Conservation (phyloP, 2,329 filamentous ascomycete genomes). For the Cryphonectria naterciae region DNA sequence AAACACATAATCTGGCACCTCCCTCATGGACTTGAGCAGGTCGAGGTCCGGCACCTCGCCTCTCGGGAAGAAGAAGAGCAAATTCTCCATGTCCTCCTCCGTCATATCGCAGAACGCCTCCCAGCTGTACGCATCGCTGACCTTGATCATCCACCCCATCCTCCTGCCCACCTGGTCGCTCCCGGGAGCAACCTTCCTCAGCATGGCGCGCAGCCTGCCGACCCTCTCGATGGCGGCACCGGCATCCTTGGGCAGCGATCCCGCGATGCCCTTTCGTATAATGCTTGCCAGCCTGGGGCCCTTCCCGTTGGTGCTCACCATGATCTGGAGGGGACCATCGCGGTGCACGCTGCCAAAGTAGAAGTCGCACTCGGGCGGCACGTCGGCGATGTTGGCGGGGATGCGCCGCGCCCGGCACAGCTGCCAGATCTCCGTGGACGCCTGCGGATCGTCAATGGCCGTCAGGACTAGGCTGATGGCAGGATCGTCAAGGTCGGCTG, state of each 20-base stretch:
- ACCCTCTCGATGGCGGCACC: constrained; percentile 86
- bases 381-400: constrained; percentile 94
- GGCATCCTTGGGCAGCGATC: constrained; percentile 73
- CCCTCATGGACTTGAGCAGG: constrained; percentile 59
- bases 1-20: constrained; percentile 54
- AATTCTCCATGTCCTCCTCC: constrained; percentile 80
- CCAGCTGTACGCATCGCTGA: constrained; percentile 85
- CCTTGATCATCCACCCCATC: constrained; percentile 93
- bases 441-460: constrained; percentile 89
- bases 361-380: constrained; percentile 96
- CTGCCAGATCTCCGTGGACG: constrained; percentile 91
- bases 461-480: constrained; percentile 93
- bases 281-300: constrained; percentile 89
- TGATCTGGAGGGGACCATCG: constrained; percentile 93
- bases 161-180: constrained; percentile 77
- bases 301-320: constrained; percentile 98
- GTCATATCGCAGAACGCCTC: constrained; percentile 83
- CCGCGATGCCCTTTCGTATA: constrained; percentile 81
- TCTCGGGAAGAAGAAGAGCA: constrained; percentile 70
- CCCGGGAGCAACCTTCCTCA: constrained; percentile 76
- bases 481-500: constrained; percentile 78
- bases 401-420: constrained; percentile 85
- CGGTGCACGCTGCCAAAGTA: constrained; percentile 97
- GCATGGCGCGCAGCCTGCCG: constrained; percentile 75
- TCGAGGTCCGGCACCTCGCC: constrained; percentile 60